Conservation (phyloP, 1,139 yeast species). For the Blastobotrys niveus region DNA sequence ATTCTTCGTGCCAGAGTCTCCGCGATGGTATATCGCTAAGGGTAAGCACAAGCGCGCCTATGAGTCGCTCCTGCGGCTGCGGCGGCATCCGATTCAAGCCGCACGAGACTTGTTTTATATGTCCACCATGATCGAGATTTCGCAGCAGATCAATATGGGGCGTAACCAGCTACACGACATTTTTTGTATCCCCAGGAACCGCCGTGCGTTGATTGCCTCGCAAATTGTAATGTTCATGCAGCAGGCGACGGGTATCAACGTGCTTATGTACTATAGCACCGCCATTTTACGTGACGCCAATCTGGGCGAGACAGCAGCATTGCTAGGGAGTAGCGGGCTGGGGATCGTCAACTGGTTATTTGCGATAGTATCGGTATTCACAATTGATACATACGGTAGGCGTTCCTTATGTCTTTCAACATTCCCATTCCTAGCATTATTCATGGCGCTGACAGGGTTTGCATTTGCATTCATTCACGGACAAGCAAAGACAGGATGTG, state of each 20-base stretch:
- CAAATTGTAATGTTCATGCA: constrained; percentile 63
- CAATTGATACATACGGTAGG: constrained; percentile 77
- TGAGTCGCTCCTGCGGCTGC: constrained; percentile 16
- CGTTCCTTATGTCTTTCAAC: constrained; percentile 63
- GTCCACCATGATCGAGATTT: constrained; percentile 59
- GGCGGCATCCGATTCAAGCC: constrained; percentile 54
- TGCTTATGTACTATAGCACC: constrained; percentile 62
- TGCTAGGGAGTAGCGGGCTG: constrained; percentile 80
- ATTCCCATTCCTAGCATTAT: constrained; percentile 68
- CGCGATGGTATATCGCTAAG: constrained; percentile 41
- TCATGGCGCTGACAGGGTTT: constrained; percentile 65
- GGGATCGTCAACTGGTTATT: constrained; percentile 76
- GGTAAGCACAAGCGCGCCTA: constrained; percentile 12
- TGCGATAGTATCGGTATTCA: constrained; percentile 78
- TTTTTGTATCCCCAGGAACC: constrained; percentile 63
- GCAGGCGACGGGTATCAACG: constrained; percentile 89
- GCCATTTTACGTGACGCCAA: constrained; percentile 67
- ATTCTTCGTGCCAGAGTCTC: constrained; percentile 47
- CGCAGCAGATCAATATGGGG: constrained; percentile 46
- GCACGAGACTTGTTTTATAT: constrained; percentile 76
- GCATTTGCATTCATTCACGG: constrained; percentile 62
- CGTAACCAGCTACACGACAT: constrained; percentile 42
- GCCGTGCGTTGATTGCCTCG: constrained; percentile 77
- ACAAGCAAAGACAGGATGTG: constrained; percentile 55
- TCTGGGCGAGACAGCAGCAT: constrained; percentile 53